Conservation (phyloP, 2,329 filamentous ascomycete species). For the Exutisphaerella laricina region DNA sequence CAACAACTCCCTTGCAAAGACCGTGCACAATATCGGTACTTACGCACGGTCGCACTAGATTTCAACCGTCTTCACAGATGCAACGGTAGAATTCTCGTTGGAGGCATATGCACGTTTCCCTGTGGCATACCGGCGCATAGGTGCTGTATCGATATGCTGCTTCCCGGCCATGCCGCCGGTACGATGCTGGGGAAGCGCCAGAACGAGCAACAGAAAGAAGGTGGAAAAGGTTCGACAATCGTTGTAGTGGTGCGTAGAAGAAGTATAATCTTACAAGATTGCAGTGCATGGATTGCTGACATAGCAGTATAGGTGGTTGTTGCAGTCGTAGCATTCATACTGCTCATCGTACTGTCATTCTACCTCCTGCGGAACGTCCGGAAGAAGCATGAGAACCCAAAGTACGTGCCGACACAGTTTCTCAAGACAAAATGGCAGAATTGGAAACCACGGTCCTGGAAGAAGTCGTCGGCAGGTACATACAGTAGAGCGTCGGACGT, state of each 20-base stretch:
- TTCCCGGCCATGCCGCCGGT: slow-evolving; percentile 7
- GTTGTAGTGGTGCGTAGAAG: slow-evolving; percentile 8
- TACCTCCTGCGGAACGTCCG: slow-evolving; percentile 14
- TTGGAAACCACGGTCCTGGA: slow-evolving; percentile 25
- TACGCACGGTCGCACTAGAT: neutral
- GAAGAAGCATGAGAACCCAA: slow-evolving; percentile 25
- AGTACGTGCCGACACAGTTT: slow-evolving; percentile 29
- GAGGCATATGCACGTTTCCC: slow-evolving; percentile 12
- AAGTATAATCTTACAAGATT: slow-evolving; percentile 2
- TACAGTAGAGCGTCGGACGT: slow-evolving; percentile 27
- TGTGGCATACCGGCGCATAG: slow-evolving; percentile 7
- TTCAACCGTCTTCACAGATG: slow-evolving; percentile 1
- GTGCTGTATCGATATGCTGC: slow-evolving; percentile 20
- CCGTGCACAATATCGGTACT: slow-evolving; percentile 8
- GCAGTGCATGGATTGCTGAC: neutral
- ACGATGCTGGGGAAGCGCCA: neutral
- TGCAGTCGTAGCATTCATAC: slow-evolving; percentile 8
- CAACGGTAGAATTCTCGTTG: neutral
- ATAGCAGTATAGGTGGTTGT: slow-evolving; percentile 14
- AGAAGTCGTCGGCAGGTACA: slow-evolving; percentile 22
- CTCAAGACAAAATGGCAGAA: slow-evolving; percentile 32
- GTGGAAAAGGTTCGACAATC: slow-evolving; percentile 3
- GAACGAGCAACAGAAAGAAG: slow-evolving; percentile 2
- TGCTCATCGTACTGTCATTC: slow-evolving; percentile 6
- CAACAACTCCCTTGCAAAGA: slow-evolving; percentile 2